Evolutionary conservation across 306 rosid species (phyloP).

Genomic region (Hippophae rhamnoides): DNA sequence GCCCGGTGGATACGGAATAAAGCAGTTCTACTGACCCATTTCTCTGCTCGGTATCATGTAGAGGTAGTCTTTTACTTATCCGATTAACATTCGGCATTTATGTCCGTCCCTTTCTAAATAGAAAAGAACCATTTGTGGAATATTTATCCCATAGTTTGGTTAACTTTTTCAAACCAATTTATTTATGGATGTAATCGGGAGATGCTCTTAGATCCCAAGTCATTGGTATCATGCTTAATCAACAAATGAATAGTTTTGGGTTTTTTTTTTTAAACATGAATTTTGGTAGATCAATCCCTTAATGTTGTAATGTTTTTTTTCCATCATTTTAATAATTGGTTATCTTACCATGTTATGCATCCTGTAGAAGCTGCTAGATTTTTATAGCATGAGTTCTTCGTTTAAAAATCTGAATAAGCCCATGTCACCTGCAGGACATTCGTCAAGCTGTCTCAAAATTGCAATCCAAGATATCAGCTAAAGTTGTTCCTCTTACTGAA

Average conservation of each 20-base stretch:
- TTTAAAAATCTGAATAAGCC: neutral
- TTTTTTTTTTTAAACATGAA: no score
- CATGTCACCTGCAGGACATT: slow-evolving; percentile 51
- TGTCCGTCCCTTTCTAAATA: neutral
- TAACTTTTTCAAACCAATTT: no score
- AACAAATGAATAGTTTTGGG: no score
- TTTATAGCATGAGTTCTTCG: neutral
- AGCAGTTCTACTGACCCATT: slow-evolving; percentile 80
- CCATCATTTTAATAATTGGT: neutral
- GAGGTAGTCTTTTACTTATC: slow-evolving; percentile 47
- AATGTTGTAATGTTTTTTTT: neutral
- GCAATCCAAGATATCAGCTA: slow-evolving; percentile 64
- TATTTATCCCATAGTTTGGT: no score
- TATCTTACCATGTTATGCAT: neutral
- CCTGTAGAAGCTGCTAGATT: neutral
- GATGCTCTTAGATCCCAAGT: neutral
- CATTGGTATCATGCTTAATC: no score
- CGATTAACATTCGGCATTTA: neutral
- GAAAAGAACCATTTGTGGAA: no score
- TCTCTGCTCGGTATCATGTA: slow-evolving; percentile 75
- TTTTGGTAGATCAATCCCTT: no score
- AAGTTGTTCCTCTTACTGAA: slow-evolving; percentile 82
- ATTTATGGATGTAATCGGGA: no score
- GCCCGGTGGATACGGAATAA: slow-evolving; percentile 91
- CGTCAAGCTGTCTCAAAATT: slow-evolving; percentile 67